phyloP scores from a whole-genome alignment of 2,329 filamentous ascomycete genomes.

The Lachnellula willkommii region DNA sequence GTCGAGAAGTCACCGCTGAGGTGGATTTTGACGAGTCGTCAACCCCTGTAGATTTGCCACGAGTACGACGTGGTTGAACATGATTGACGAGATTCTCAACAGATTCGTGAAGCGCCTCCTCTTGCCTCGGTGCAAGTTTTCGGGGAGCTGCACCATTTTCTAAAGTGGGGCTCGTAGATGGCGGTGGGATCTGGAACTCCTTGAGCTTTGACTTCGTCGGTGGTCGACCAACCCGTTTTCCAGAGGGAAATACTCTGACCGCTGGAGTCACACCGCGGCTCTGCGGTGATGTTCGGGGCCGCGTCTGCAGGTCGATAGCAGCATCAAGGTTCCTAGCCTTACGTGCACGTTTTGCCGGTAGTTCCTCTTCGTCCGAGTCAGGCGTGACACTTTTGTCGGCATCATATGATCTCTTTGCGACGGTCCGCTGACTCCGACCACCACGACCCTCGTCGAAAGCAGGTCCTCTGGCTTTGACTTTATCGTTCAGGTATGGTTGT shows the following conservation, averaged over 20 bases:
- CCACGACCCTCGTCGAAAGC: conserved; percentile 19
- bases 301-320: conserved; percentile 9
- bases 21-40: conserved; percentile 4
- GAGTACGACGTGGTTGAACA: conserved; percentile 2
- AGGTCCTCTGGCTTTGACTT: conserved; percentile 9
- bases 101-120: conserved; percentile 23
- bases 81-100: conserved; percentile 23
- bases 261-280: conserved; percentile 21
- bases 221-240: conserved; percentile 30
- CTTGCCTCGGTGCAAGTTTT: conserved; percentile 19
- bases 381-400: conserved; percentile 18
- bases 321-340: conserved; percentile 22
- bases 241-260: conserved; percentile 26
- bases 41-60: conserved; percentile 1
- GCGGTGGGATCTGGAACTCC: conserved; percentile 19
- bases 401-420: conserved; percentile 20
- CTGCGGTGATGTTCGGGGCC: conserved; percentile 8
- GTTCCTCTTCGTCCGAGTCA: conserved; percentile 23
- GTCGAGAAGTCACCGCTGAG: conserved; percentile 3
- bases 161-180: conserved; percentile 11
- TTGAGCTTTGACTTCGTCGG: conserved; percentile 28
- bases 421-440: conserved; percentile 22
- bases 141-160: conserved; percentile 9
- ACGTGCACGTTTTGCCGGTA: conserved; percentile 26
- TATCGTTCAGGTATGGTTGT: conserved; percentile 26